Base-by-base conservation (phyloP, 2,329 filamentous ascomycete genomes). In the Colletotrichum destructivum region DNA sequence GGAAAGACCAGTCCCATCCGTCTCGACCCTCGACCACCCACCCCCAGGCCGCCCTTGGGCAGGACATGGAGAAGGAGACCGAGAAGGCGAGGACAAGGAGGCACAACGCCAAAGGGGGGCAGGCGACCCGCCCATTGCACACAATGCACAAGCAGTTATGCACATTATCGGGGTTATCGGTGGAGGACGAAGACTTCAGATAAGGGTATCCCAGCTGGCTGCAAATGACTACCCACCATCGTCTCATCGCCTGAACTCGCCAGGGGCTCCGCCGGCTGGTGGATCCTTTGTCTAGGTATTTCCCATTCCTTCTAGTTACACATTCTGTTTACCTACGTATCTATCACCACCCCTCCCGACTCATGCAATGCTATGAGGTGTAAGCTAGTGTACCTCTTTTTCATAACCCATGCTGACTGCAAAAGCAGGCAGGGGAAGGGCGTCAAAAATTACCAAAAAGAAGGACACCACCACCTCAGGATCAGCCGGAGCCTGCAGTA, bases 321-420 rank as follows among this genome's bases (percentile, higher is more conserved):
- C 31, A 35, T 35, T 35, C 31, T 11, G 9, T 9, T 9, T 31
- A 31, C 31, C 31, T 31, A 31, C 31, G 31, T 11, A 9, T 9
- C 8, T 11, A 8, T 35, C 31, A 35, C 31, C 8, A 35, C 31
- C 31, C 8, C 31, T 35, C n/a, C 44, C 69, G 40, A 46, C 40
- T 69, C 65, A 71, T 72, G 69, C 69, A 69, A 69, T 72, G 47
- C n/a, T 18, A 69, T 60, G 65, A 65, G 66, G 59, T 23, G 57
- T n/a, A 54, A 60, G 68, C 62, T 67, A 63, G 47, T 59, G 31
- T 35, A 35, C 12, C 49, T 57, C 7, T 26, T 56, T 38, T n/a
- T n/a, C 54, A 38, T 42, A 26, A 63, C 38, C 62, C 47, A 69
- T 66, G 38, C 40, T 44, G 8, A 38, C 38, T 16, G 55, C 35